Evolutionary conservation across 352 stramenopile genomes (phyloP).

Genomic region (Phytophthora sojae): DNA sequence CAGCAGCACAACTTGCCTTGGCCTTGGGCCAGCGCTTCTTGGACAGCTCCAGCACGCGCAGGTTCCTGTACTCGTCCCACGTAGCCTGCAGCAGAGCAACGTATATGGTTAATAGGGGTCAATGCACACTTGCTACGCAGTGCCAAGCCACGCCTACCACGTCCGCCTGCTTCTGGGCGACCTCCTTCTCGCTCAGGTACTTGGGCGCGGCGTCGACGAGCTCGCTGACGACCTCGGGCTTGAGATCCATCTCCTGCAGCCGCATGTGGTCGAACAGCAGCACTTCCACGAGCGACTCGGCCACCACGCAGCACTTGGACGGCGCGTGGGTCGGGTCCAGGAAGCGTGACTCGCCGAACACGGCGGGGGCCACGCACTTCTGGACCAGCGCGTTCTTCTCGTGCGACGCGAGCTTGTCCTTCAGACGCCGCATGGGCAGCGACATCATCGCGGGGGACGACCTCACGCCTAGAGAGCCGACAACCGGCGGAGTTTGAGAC

Average conservation of each 20-base stretch:
- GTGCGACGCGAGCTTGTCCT: conserved; percentile 35
- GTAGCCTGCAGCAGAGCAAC: conserved; percentile 43
- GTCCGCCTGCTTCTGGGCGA: conserved; percentile 54
- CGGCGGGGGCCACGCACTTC: conserved; percentile 54
- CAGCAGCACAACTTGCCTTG: conserved; percentile 37
- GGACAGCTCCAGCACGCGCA: conserved; percentile 70
- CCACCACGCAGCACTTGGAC: conserved; percentile 71
- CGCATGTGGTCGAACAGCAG: conserved; percentile 75
- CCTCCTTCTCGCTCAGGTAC: conserved; percentile 66
- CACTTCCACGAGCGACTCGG: conserved; percentile 76
- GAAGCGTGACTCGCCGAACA: conserved; percentile 74
- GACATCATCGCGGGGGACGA: conserved; percentile 18
- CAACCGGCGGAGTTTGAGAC: conserved; percentile 15
- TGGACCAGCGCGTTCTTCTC: conserved; percentile 56
- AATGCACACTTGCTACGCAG: background rate
- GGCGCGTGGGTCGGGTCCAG: conserved; percentile 53
- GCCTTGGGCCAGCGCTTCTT: conserved; percentile 75
- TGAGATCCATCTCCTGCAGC: conserved; percentile 80
- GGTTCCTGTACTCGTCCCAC: conserved; percentile 76
- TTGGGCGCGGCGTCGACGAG: conserved; percentile 61
- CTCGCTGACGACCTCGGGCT: conserved; percentile 62
- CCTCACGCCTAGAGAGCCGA: conserved; percentile 1
- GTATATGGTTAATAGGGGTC: too few species aligned
- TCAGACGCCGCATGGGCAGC: conserved; percentile 23
- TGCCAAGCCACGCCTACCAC: conserved; percentile 18